Conservation (phyloP, 768 basidiomycete genomes). For the Amanita pallidorosea region DNA sequence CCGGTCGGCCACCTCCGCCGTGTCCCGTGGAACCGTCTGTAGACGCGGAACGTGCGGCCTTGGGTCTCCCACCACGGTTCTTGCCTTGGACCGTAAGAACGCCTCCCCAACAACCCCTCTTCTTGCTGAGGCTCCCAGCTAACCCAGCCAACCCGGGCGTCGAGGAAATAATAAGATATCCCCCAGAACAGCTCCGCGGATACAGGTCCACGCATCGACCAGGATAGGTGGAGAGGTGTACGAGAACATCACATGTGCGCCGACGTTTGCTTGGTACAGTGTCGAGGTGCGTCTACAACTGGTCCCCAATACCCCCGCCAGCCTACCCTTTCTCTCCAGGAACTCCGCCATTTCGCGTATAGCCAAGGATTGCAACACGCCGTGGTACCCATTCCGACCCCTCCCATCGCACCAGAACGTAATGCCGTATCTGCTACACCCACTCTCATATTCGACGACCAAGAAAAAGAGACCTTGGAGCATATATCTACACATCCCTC, state of each 20-base stretch:
- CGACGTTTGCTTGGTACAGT: constrained; percentile 23
- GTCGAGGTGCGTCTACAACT: constrained; percentile 26
- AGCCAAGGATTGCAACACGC: constrained; percentile 21
- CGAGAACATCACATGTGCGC: constrained; percentile 28
- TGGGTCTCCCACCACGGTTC: constrained; percentile 42
- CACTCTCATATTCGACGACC: constrained; percentile 8
- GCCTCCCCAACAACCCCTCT: background rate
- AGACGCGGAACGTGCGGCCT: constrained; percentile 27
- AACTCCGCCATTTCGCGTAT: constrained; percentile 33
- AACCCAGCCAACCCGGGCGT: background rate
- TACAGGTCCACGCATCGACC: constrained; percentile 12
- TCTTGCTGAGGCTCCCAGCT: background rate
- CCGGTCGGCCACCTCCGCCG: constrained; percentile 36
- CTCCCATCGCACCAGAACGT: constrained; percentile 12
- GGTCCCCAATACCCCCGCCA: too few relatives aligned
- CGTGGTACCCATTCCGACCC: constrained; percentile 16
- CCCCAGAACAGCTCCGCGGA: constrained; percentile 9
- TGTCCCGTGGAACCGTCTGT: constrained; percentile 36
- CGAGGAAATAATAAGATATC: background rate
- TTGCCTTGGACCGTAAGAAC: constrained; percentile 21
- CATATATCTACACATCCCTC: constrained; percentile 24
- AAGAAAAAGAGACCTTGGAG: constrained; percentile 21
- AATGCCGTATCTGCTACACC: background rate
- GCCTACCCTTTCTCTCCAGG: constrained; percentile 17
- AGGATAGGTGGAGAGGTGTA: constrained; percentile 16